Percentiles rank a stretch among this genome's conserved stretches.
These are phyloP conservation scores for Petrea volubilis DNA, from an alignment of 257 asterid species.

Conservation along the genomic window DNA sequence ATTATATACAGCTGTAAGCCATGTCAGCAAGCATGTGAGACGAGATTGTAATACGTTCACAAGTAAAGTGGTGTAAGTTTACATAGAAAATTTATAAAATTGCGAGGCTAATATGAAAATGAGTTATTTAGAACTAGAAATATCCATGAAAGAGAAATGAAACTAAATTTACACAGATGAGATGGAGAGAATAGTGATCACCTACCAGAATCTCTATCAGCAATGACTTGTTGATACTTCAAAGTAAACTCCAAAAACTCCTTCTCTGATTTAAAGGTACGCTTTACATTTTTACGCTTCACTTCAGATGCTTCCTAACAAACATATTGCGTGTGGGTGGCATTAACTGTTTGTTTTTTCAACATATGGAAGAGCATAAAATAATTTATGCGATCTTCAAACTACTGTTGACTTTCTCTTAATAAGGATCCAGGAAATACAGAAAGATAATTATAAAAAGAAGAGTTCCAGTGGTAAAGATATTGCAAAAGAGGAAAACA, in stretches of 20 bases:
- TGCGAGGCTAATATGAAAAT: neutral
- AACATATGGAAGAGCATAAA: neutral
- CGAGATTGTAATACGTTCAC: neutral
- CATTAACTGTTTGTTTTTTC: neutral
- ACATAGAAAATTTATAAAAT: neutral
- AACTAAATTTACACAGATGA: conserved; percentile 20
- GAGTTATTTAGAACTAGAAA: conserved; percentile 12
- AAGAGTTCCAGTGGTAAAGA: neutral
- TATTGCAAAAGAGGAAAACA: neutral
- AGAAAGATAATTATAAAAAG: neutral
- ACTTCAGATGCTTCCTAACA: conserved; percentile 71
- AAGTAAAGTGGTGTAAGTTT: neutral
- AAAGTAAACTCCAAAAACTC: conserved; percentile 89
- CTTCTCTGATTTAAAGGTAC: conserved; percentile 72
- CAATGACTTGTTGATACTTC: conserved; percentile 82
- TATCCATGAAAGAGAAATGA: neutral
- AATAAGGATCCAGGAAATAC: conserved; percentile 9
- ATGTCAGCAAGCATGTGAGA: conserved; percentile 9
- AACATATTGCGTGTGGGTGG: conserved; percentile 2
- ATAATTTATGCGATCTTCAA: neutral
- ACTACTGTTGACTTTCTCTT: conserved; percentile 7
- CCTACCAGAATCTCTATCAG: conserved; percentile 97
- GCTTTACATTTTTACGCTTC: conserved; percentile 81
- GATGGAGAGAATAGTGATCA: conserved; percentile 15
- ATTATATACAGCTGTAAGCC: neutral